Base-by-base conservation (phyloP, 257 asterid genomes). In the Ilex aquifolium region DNA sequence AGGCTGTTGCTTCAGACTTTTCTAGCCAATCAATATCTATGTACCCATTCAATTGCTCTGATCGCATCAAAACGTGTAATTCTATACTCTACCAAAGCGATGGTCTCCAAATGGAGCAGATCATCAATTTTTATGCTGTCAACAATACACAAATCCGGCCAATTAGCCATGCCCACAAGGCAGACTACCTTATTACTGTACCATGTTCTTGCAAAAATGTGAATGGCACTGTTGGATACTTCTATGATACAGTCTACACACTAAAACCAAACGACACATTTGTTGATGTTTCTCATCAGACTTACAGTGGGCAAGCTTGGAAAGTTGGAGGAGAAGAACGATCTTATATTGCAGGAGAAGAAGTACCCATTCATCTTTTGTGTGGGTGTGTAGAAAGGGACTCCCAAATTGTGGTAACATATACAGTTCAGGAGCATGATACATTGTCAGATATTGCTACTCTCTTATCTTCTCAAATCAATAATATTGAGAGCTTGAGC, bases 71-170 rank as follows among this genome's bases (percentile, higher is more conserved):
- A 2, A 77, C 79, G 0, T 88, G 96, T 39, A 79, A 13, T 11
- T 74, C 95, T 78, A 71, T 77, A 51, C 88, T 84, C 44, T 80
- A 88, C 65, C 95, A 84, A 81, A 80, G 84, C 68, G 84, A 82
- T 21, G 73, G 71, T 16, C 62, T 73, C 16, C 61, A 58, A 14
- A 55, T 30, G 53, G 87, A 77, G 0, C 21, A 79, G 49, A 69
- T 88, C 8, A 78, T 84, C 53, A 29, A 69, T 21, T 68, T 65
- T 50, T 86, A 88, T 79, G 74, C 82, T 0, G 87, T 82, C 66
- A 67, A 72, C 10, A 60, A 63, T 52, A 81, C 95, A 14, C 57
- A 58, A 10, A 77, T 87, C 80, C 66, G 57, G 64, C 60, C 82
- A 0, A 64, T 69, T 13, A 1, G 53, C 7, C 64, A 75, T 31